Percentiles rank a stretch among this genome's conserved stretches.
These are phyloP conservation scores for Rhizopogon vulgaris DNA, from an alignment of 768 basidiomycete species.

Conservation along the genomic window DNA sequence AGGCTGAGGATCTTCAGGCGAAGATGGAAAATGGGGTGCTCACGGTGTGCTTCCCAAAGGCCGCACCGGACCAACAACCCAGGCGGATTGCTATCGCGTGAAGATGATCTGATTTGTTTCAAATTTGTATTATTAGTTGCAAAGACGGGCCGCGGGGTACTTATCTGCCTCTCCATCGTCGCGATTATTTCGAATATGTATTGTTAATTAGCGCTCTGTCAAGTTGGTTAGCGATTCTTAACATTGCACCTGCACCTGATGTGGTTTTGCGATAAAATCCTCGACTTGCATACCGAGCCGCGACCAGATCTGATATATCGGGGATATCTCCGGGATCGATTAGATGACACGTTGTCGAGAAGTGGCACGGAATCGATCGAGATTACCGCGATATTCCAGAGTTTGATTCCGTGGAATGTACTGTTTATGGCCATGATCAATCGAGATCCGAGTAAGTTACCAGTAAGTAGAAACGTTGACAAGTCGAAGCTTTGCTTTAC, in stretches of 20 bases:
- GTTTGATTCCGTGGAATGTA: neutral
- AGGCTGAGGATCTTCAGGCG: slow-evolving; percentile 33
- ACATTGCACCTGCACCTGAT: no score
- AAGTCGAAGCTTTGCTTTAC: no score
- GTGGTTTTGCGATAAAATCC: no score
- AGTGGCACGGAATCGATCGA: neutral
- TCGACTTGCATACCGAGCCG: neutral
- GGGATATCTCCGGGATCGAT: neutral
- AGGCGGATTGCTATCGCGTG: slow-evolving; percentile 35
- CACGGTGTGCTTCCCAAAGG: slow-evolving; percentile 47
- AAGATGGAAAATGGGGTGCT: slow-evolving; percentile 45
- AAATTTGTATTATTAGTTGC: neutral
- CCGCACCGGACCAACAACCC: slow-evolving; percentile 33
- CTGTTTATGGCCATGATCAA: neutral
- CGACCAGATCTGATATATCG: neutral
- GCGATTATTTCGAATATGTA: neutral
- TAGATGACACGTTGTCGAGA: neutral
- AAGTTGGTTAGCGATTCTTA: no score
- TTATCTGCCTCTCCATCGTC: no score
- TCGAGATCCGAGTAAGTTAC: neutral
- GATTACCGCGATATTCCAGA: neutral
- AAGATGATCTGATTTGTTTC: neutral
- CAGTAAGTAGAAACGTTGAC: no score
- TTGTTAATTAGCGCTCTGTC: neutral
- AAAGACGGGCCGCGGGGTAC: neutral